Evolutionary conservation across 2,329 filamentous ascomycete genomes (phyloP).

Genomic region (Ceratocystiopsis sp.): DNA sequence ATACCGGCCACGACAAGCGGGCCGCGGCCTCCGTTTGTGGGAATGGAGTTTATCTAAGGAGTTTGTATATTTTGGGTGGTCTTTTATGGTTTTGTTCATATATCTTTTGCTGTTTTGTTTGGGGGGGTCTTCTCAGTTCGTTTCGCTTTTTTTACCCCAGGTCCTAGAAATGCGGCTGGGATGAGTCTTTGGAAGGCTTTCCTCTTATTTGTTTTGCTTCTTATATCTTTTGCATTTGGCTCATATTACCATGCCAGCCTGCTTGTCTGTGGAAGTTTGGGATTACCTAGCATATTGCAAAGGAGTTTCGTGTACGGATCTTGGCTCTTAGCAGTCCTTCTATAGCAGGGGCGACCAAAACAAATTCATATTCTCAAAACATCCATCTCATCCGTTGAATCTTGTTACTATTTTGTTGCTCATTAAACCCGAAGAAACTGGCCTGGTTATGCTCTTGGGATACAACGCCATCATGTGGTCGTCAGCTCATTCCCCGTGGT

Average conservation of each 20-base stretch:
- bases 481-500: too few relatives aligned
- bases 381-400: too few relatives aligned
- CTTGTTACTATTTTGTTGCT: too few relatives aligned
- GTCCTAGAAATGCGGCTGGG: too few relatives aligned
- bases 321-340: background rate
- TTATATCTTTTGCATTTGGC: background rate
- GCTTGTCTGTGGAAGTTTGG: background rate
- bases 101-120: background rate
- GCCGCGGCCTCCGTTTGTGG: constrained; percentile 1
- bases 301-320: background rate
- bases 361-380: too few relatives aligned
- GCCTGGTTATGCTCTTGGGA: too few relatives aligned
- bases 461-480: too few relatives aligned
- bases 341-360: background rate
- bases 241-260: too few relatives aligned
- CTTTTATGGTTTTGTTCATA: background rate
- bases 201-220: background rate
- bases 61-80: background rate
- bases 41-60: constrained; percentile 4
- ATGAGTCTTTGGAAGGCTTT: too few relatives aligned
- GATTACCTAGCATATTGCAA: background rate
- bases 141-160: background rate
- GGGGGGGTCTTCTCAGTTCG: too few relatives aligned
- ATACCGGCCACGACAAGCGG: constrained; percentile 3
- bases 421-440: too few relatives aligned